A percentile compares a stretch with the other conserved stretches of the same genome.
Conservation (phyloP, 2,329 filamentous ascomycete species). For the Fusarium pseudocircinatum region DNA sequence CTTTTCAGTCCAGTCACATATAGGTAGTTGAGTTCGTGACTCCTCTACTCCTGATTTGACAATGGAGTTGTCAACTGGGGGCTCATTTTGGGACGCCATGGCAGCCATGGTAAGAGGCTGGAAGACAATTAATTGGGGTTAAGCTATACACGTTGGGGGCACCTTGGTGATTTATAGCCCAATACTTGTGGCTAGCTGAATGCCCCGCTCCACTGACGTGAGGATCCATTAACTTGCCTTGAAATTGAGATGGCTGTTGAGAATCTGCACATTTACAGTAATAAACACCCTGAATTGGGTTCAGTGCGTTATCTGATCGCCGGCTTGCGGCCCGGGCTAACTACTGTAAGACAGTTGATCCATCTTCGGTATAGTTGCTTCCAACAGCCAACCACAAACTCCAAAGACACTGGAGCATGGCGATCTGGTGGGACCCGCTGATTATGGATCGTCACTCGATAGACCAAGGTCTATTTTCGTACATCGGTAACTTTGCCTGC, state of each 20-base stretch:
- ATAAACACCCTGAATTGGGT: neutral
- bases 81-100: rapidly evolving
- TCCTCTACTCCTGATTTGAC: rapidly evolving
- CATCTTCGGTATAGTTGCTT: neutral
- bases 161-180: neutral
- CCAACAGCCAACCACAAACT: neutral
- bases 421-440: neutral
- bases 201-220: neutral
- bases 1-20: slow-evolving; percentile 1
- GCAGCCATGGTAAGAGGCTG: rapidly evolving
- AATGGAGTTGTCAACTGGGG: rapidly evolving
- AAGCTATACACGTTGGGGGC: rapidly evolving
- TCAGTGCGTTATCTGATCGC: neutral
- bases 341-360: neutral
- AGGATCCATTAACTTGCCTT: neutral
- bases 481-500: too few relatives aligned
- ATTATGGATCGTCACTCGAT: neutral
- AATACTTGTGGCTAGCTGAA: neutral
- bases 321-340: neutral
- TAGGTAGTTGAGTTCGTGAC: neutral
- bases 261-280: neutral
- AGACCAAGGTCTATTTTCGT: too few relatives aligned
- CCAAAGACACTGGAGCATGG: rapidly evolving
- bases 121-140: rapidly evolving
- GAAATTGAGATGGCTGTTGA: neutral